Evolutionary conservation across 306 rosid genomes (phyloP), one percentile per base, ranked within the genome.

Genomic region (Boehmeria nivea): DNA sequence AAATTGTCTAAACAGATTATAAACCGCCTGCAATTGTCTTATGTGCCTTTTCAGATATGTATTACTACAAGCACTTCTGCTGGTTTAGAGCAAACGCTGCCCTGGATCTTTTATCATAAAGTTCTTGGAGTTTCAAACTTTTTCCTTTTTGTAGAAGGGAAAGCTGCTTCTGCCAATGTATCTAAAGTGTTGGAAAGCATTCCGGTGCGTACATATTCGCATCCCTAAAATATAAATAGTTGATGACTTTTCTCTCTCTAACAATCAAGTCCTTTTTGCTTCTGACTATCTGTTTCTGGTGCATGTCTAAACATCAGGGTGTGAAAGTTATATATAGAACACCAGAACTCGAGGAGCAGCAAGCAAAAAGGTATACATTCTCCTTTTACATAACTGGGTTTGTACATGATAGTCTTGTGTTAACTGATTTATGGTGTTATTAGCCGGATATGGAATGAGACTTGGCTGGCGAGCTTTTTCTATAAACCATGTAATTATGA

Each of bases 381-480:
- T 42, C 44, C 14, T 6, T 52, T 24, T 36, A 13, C 19, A 6
- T 45, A 23, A 3, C 4, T 24, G 19, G 48, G 14, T 31, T 39
- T 59, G 9, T 8, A 44, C 21, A 25, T 44, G 4, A n/a, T 26
- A 42, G 15, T 18, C 12, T 25, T 17, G 13, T 11, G 28, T 54
- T 12, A 39, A 28, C 52, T 59, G 27, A 51, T 43, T 57, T 22
- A 34, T 60, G 60, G 61, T 55, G 19, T 13, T 28, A 67, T 65
- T 76, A 87, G 99, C 61, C 96, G 96, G 65, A 91, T 91, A 61
- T 91, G 99, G 96, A 91, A 91, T 2, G 99, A 91, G 79, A 82
- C 94, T 60, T 91, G 95, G 99, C 66, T 91, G 80, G 67, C 95
- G n/a, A 81, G 78, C 74, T 91, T 91, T 84, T 91, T 91, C 83